phyloP scores from a whole-genome alignment of 768 basidiomycete species.

The Hygrophorus pudorinus region DNA sequence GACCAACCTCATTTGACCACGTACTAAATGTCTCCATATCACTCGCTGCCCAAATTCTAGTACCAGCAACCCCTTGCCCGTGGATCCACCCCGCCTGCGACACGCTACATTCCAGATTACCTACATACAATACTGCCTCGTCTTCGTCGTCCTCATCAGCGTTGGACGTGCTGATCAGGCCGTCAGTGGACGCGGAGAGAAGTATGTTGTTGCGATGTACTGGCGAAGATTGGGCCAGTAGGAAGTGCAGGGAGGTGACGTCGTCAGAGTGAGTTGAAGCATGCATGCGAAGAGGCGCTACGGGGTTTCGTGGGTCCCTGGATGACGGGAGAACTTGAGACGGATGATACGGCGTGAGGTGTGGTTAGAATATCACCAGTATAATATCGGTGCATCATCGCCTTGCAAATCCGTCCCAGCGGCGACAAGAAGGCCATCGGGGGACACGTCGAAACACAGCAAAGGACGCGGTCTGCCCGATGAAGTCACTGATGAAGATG shows the following conservation, averaged over 20 bases:
- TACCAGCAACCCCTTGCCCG: conserved; percentile 16
- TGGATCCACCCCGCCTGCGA: conserved; percentile 67
- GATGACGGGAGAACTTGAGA: not conserved
- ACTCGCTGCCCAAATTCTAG: conserved; percentile 70
- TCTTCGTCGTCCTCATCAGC: conserved; percentile 77
- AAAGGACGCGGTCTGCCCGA: conserved; percentile 33
- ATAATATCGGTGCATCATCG: conserved; percentile 75
- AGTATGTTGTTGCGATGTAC: conserved; percentile 26
- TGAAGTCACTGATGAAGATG: conserved; percentile 35
- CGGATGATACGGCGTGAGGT: not conserved
- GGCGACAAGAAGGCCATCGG: conserved; percentile 62
- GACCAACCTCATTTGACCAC: conserved; percentile 64
- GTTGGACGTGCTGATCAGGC: conserved; percentile 65
- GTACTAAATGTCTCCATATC: conserved; percentile 93
- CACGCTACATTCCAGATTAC: conserved; percentile 80
- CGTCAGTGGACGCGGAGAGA: conserved; percentile 81
- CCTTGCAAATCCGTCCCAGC: conserved; percentile 76
- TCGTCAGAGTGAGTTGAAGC: conserved; percentile 89
- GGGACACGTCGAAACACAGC: conserved; percentile 61
- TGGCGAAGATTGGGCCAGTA: conserved; percentile 23
- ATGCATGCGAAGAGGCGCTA: conserved; percentile 62
- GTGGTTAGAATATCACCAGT: conserved; percentile 47
- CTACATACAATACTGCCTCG: conserved; percentile 70
- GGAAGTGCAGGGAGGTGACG: conserved; percentile 67
- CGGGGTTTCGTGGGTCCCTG: conserved; percentile 83